phyloP scores from a whole-genome alignment of 1,284 basidiomycete genomes.

The Cystobasidium pallidum region DNA sequence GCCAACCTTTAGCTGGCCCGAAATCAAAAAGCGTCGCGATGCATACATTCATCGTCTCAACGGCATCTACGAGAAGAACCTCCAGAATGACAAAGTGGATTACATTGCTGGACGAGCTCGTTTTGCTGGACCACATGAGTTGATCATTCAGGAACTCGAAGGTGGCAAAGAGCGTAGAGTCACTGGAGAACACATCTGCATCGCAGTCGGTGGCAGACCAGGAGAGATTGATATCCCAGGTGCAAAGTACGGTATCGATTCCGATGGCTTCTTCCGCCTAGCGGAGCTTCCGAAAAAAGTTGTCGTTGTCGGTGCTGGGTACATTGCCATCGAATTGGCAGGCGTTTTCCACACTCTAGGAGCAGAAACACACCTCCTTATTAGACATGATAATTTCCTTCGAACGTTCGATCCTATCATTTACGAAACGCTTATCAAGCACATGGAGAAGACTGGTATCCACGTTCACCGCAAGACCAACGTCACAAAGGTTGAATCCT shows the following conservation, averaged over 20 bases:
- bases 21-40: conserved; percentile 92
- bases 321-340: conserved; percentile 84
- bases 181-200: conserved; percentile 69
- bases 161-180: conserved; percentile 48
- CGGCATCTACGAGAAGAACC: conserved; percentile 76
- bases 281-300: conserved; percentile 88
- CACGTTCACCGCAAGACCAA: conserved; percentile 79
- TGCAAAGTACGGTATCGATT: conserved; percentile 83
- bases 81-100: conserved; percentile 85
- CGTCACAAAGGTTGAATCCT: conserved; percentile 76
- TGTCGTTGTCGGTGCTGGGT: conserved; percentile 92
- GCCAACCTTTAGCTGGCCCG: conserved; percentile 77
- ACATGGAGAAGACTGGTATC: conserved; percentile 92
- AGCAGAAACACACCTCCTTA: conserved; percentile 86
- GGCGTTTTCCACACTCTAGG: conserved; percentile 59
- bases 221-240: conserved; percentile 83
- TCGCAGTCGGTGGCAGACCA: conserved; percentile 87
- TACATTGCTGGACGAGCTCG: conserved; percentile 79
- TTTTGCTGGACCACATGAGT: conserved; percentile 60
- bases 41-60: conserved; percentile 91
- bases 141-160: conserved; percentile 64
- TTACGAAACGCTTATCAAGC: conserved; percentile 83
- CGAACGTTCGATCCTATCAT: conserved; percentile 89
- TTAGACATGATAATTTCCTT: conserved; percentile 85
- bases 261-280: conserved; percentile 95